Base-by-base conservation (phyloP, 306 rosid species). In the Glycyrrhiza uralensis region DNA sequence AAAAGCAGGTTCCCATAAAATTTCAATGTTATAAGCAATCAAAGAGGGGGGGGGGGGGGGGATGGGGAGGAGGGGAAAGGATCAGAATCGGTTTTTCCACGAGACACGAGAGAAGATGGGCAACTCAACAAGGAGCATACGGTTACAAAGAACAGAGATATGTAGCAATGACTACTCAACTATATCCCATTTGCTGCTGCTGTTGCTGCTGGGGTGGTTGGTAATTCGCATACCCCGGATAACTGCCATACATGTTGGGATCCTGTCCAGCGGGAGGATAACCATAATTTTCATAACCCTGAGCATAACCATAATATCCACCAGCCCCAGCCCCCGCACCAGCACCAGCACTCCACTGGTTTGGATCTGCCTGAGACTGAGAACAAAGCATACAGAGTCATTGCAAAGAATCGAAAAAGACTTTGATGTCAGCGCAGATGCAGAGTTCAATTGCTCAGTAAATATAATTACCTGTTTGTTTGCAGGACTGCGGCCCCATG, bases 401-500 rank as follows among this genome's bases (percentile, higher is more conserved):
- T 38, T 41, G 55, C 69, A 55, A 47, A 12, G 22, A 42, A 70
- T 51, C 42, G 0, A 2, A 13, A n/a, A 62, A 65, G 5, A 7
- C 23, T 15, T 22, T 3, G n/a, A 24, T 23, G 18, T 22, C 39
- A 39, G 33, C 52, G 2, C 17, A 52, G 6, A 57, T n/a, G n/a
- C n/a, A n/a, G n/a, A 7, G 18, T 26, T 29, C 47, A 57, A 38
- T n/a, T 20, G 12, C 54, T 41, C 3, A 1, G 11, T 2, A 30
- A 19, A 52, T 6, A 3, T 14, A 13, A 44, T 41, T 59, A 91
- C 99, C 97, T 88, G 97, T 79, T 94, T 94, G 87, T 89, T 94
- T 38, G 99, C 56, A 80, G 97, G 99, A 72, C 96, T 94, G 12
- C 96, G 99, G 32, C 99, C 99, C 99, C 99, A 94, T 46, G 99